A percentile compares a stretch with the other conserved stretches of the same genome.
Evolutionary conservation across 192 early-diverging fungal species (phyloP).

Genomic region (Dissophora globulifera): DNA sequence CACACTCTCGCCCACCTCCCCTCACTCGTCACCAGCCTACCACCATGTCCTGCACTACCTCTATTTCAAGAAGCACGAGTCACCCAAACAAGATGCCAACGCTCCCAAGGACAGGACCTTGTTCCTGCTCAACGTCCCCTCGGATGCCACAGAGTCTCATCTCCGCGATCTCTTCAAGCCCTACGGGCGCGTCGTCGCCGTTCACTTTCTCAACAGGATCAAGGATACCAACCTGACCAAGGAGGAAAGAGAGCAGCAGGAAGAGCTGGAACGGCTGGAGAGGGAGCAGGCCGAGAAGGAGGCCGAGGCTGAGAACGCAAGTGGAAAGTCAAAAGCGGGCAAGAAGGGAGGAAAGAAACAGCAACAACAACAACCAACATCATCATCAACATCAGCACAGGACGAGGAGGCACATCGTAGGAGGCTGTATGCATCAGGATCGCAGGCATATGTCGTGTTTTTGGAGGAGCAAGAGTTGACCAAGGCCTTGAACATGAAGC

Average conservation of each 20-base stretch:
- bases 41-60: constrained; percentile 50
- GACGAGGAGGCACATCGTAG: constrained; percentile 40
- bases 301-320: constrained; percentile 13
- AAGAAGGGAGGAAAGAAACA: constrained; percentile 43
- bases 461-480: constrained; percentile 71
- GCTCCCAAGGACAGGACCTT: constrained; percentile 71
- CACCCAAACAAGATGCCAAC: constrained; percentile 42
- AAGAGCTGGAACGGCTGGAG: constrained; percentile 43
- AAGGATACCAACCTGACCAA: constrained; percentile 56
- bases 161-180: constrained; percentile 71
- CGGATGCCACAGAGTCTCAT: constrained; percentile 73
- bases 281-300: constrained; percentile 31
- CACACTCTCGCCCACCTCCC: constrained; percentile 5
- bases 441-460: constrained; percentile 78
- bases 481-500: constrained; percentile 70
- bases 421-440: constrained; percentile 60
- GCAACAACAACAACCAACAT: background rate
- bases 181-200: constrained; percentile 59
- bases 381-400: constrained; percentile 19
- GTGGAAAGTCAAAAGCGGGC: constrained; percentile 19
- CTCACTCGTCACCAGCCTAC: constrained; percentile 19
- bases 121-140: constrained; percentile 75
- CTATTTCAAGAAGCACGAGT: constrained; percentile 56
- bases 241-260: constrained; percentile 46
- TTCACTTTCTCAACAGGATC: constrained; percentile 63